phyloP scores from a whole-genome alignment of 768 basidiomycete species.

The Naganishia vaughanmartiniae region DNA sequence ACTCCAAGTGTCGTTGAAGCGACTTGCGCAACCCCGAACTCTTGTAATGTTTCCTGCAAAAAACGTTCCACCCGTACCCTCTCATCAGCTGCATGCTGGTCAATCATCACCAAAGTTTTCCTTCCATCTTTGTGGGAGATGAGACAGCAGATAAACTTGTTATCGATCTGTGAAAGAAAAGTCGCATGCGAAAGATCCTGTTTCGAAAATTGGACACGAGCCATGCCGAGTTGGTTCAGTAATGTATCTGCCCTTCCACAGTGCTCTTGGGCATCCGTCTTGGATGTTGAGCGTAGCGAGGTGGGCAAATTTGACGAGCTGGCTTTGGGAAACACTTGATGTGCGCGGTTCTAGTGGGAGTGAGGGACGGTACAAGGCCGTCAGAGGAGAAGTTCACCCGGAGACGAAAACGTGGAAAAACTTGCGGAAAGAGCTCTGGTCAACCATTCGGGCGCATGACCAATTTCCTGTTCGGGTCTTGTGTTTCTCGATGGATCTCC shows the following conservation, averaged over 20 bases:
- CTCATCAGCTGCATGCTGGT: slow-evolving; percentile 99
- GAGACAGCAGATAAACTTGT: slow-evolving; percentile 79
- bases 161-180: slow-evolving; percentile 80
- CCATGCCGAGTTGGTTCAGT: slow-evolving; percentile 1
- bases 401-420: neutral
- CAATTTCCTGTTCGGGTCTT: too few species aligned
- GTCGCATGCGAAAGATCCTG: slow-evolving; percentile 61
- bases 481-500: neutral
- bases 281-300: neutral
- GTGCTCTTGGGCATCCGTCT: neutral
- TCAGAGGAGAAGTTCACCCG: neutral
- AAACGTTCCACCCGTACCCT: slow-evolving; percentile 82
- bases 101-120: slow-evolving; percentile 68
- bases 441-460: neutral
- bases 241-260: neutral
- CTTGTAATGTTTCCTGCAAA: slow-evolving; percentile 69
- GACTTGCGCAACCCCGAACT: slow-evolving; percentile 57
- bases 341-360: neutral
- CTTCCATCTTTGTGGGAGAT: slow-evolving; percentile 24
- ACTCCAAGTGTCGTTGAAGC: slow-evolving; percentile 54
- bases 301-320: neutral
- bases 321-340: slow-evolving; percentile 7
- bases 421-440: neutral
- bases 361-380: neutral
- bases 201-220: slow-evolving; percentile 54